phyloP scores from a whole-genome alignment of 768 basidiomycete species.

The Tricholomella constricta region DNA sequence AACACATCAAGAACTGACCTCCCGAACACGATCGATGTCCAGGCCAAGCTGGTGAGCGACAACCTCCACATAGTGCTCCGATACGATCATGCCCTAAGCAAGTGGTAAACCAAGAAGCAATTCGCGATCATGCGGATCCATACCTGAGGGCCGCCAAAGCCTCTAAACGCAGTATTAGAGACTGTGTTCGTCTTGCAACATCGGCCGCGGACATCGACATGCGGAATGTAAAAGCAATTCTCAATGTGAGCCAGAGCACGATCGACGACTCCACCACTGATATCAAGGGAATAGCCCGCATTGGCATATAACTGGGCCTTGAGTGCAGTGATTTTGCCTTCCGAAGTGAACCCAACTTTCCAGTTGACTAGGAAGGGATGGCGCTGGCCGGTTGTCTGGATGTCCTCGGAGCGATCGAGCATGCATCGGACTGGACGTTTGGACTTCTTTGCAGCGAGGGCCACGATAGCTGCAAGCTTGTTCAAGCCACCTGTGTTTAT shows the following conservation, averaged over 20 bases:
- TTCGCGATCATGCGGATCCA: background rate
- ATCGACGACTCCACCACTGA: conserved; percentile 18
- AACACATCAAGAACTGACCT: background rate
- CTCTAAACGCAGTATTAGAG: conserved; percentile 18
- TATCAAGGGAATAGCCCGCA: conserved; percentile 17
- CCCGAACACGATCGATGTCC: conserved; percentile 17
- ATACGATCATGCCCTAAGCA: conserved; percentile 12
- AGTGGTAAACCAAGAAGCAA: background rate
- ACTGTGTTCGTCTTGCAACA: conserved; percentile 18
- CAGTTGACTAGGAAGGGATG: conserved; percentile 17
- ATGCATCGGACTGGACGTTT: conserved; percentile 18
- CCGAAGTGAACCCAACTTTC: conserved; percentile 16
- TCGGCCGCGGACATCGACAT: conserved; percentile 13
- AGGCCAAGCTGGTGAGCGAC: conserved; percentile 12
- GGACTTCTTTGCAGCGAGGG: conserved; percentile 16
- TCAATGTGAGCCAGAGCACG: conserved; percentile 16
- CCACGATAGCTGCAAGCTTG: conserved; percentile 15
- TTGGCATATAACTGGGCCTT: conserved; percentile 14
- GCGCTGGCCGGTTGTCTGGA: conserved; percentile 17
- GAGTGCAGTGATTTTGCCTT: conserved; percentile 15
- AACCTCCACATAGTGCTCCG: conserved; percentile 16
- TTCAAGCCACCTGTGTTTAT: background rate
- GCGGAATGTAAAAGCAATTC: conserved; percentile 18
- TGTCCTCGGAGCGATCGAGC: conserved; percentile 18
- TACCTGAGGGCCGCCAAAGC: conserved; percentile 18